Evolutionary conservation across 257 asterid species (phyloP).

Genomic region (Solanum ossicruentum): DNA sequence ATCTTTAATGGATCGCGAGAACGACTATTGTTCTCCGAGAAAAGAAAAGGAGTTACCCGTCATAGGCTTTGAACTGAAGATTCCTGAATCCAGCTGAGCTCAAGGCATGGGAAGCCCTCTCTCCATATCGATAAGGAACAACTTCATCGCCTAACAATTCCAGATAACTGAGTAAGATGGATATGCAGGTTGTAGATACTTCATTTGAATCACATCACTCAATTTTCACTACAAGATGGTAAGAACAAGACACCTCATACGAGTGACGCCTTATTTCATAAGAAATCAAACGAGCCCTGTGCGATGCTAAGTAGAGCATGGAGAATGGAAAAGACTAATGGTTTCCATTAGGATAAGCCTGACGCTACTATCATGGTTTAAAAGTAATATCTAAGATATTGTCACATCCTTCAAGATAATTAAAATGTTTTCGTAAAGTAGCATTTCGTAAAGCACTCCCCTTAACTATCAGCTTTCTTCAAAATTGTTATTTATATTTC

Average conservation of each 20-base stretch:
- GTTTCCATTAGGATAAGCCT: not conserved
- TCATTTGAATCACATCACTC: not conserved
- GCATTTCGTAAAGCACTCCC: not conserved
- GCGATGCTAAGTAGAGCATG: not conserved
- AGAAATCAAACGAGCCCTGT: not conserved
- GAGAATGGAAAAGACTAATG: not conserved
- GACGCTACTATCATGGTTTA: not conserved
- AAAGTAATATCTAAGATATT: not conserved
- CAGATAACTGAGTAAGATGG: not conserved
- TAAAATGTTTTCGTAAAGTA: not conserved
- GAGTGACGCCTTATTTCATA: not conserved
- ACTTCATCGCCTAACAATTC: constrained; percentile 63
- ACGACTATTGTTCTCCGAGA: not conserved
- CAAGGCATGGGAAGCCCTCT: constrained; percentile 52
- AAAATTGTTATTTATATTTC: not conserved
- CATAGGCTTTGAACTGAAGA: constrained; percentile 52
- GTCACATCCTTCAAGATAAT: not conserved
- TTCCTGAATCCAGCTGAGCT: constrained; percentile 70
- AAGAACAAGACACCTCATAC: not conserved
- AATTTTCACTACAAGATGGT: not conserved
- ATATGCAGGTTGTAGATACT: not conserved
- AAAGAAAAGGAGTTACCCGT: constrained; percentile 36
- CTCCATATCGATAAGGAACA: constrained; percentile 64
- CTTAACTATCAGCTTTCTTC: not conserved
- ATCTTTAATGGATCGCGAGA: not conserved